phyloP scores from a whole-genome alignment of 257 asterid genomes.

The Salvia hispanica region DNA sequence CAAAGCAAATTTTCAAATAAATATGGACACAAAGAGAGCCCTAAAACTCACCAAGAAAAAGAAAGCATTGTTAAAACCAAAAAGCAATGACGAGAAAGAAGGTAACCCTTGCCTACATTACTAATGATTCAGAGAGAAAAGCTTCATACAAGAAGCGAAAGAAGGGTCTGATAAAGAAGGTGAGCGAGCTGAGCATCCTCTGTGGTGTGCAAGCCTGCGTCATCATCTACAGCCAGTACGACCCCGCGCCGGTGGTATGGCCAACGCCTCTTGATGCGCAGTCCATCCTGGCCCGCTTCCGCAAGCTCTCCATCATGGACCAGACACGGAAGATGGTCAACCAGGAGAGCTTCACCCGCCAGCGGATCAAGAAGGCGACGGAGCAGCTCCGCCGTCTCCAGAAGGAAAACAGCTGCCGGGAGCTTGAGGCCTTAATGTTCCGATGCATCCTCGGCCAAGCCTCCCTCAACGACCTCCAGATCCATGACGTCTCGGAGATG shows the following conservation, averaged over 20 bases:
- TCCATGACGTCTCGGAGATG: too few relatives aligned
- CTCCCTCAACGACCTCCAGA: constrained; percentile 17
- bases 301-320: constrained; percentile 36
- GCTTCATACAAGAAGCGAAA: constrained; percentile 52
- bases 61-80: background rate
- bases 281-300: constrained; percentile 41
- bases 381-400: constrained; percentile 38
- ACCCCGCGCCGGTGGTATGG: constrained; percentile 49
- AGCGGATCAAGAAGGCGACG: constrained; percentile 41
- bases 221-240: constrained; percentile 46
- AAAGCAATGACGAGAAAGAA: constrained; percentile 45
- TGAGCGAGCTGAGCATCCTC: constrained; percentile 41
- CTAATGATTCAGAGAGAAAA: constrained; percentile 44
- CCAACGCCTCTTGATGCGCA: constrained; percentile 39
- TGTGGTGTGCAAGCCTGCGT: constrained; percentile 51
- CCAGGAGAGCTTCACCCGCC: constrained; percentile 45
- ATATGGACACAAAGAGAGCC: background rate
- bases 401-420: constrained; percentile 37
- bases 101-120: constrained; percentile 42
- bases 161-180: constrained; percentile 56
- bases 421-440: constrained; percentile 35
- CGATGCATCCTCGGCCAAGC: constrained; percentile 15
- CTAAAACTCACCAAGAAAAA: background rate
- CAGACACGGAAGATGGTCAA: constrained; percentile 44
- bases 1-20: constrained; percentile 8